Evolutionary conservation across 371 early-diverging fungal species (phyloP).

Genomic region (Quaeritorhiza haematococci): DNA sequence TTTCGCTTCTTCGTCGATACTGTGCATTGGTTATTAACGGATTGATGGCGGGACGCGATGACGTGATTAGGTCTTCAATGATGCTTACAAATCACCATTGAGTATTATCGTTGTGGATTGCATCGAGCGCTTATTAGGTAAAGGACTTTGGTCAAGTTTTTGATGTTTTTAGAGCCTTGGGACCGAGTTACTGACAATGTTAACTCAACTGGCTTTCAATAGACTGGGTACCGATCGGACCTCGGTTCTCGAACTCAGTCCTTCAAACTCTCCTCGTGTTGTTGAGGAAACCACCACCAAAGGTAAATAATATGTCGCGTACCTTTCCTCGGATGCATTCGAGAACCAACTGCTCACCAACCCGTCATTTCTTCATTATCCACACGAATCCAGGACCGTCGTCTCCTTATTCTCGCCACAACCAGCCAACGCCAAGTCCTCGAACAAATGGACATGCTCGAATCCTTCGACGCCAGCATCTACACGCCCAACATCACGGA

Average conservation of each 20-base stretch:
- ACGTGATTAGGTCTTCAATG: slow-evolving; percentile 70
- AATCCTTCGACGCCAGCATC: slow-evolving; percentile 79
- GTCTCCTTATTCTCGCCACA: slow-evolving; percentile 81
- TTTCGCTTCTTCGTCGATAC: not conserved
- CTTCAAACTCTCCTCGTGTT: slow-evolving; percentile 93
- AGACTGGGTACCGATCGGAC: slow-evolving; percentile 98
- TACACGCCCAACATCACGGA: slow-evolving; percentile 72
- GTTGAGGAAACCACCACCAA: slow-evolving; percentile 87
- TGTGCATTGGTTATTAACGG: slow-evolving; percentile 5
- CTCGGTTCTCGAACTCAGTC: slow-evolving; percentile 95
- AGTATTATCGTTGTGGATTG: slow-evolving; percentile 97
- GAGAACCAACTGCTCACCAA: too few species aligned
- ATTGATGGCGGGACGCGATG: not conserved
- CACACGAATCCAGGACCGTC: slow-evolving; percentile 14
- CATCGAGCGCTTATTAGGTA: slow-evolving; percentile 88
- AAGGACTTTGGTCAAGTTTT: slow-evolving; percentile 1
- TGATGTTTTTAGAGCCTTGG: not conserved
- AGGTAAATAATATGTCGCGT: slow-evolving; percentile 39
- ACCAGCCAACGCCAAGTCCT: slow-evolving; percentile 75
- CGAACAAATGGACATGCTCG: slow-evolving; percentile 80
- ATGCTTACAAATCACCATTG: slow-evolving; percentile 96
- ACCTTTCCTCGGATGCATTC: not conserved
- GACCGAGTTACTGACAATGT: too few species aligned
- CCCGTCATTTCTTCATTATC: slow-evolving; percentile 36
- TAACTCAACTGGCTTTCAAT: too few species aligned